A percentile compares a stretch with the other conserved stretches of the same genome.
Evolutionary conservation across 768 basidiomycete genomes (phyloP).

Genomic region (Tylopilus vinaceipallidus): DNA sequence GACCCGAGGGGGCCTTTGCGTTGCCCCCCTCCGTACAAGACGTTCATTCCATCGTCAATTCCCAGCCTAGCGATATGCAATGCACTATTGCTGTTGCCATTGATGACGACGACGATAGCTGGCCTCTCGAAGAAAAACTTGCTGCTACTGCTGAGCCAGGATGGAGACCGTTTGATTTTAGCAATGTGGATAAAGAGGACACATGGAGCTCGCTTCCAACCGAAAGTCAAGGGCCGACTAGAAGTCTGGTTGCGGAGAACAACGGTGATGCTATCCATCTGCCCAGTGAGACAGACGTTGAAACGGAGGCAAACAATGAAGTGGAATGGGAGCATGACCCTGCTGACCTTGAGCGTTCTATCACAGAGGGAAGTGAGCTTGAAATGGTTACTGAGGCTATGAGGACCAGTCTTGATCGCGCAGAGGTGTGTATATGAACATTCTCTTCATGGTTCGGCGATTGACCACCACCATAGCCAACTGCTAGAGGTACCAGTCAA

Average conservation of each 20-base stretch:
- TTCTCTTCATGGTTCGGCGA: slow-evolving; percentile 2
- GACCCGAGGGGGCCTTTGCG: slow-evolving; percentile 40
- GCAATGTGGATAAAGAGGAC: slow-evolving; percentile 59
- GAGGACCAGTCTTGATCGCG: slow-evolving; percentile 37
- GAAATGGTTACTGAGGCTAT: slow-evolving; percentile 42
- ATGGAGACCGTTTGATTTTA: slow-evolving; percentile 61
- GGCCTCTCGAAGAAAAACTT: slow-evolving; percentile 70
- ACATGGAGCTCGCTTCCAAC: slow-evolving; percentile 75
- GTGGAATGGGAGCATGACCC: slow-evolving; percentile 12
- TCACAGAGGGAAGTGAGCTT: slow-evolving; percentile 31
- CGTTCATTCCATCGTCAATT: slow-evolving; percentile 45
- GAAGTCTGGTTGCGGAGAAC: slow-evolving; percentile 18
- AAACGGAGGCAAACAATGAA: slow-evolving; percentile 12
- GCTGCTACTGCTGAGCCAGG: slow-evolving; percentile 46
- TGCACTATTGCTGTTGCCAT: neutral
- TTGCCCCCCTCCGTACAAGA: slow-evolving; percentile 67
- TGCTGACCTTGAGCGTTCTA: slow-evolving; percentile 34
- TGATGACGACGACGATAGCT: slow-evolving; percentile 63
- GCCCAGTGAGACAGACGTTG: slow-evolving; percentile 9
- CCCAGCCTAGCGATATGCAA: slow-evolving; percentile 30
- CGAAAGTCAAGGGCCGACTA: slow-evolving; percentile 44
- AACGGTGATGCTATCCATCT: neutral
- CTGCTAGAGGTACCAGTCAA: slow-evolving; percentile 51
- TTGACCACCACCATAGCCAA: slow-evolving; percentile 14
- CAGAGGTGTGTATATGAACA: slow-evolving; percentile 40